Evolutionary conservation across 306 rosid species (phyloP), one percentile per base, ranked within the genome.

Genomic region (Cicer judaicum): DNA sequence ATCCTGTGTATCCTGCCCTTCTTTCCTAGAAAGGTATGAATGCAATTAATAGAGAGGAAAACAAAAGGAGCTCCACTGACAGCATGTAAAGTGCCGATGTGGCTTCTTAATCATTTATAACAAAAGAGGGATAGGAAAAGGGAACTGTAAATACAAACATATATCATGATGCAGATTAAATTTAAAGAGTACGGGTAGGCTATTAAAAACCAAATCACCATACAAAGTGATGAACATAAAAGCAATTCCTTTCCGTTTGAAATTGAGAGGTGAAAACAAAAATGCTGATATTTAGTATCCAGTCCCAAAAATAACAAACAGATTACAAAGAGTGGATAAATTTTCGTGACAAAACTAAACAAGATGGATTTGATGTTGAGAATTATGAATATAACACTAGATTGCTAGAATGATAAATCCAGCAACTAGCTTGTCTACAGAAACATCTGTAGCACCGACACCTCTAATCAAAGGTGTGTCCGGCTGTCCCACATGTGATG

Each of bases 1-100:
- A 1, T 94, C 98, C 1, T 83, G 76, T 39, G 98, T 94, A 76
- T 91, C 98, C 80, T 94, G 98, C 40, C 97, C 98, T 0, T 90
- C 97, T 78, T 79, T 94, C 84, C 98, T 94, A 82, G 8, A 8
- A 75, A 81, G 79, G 68, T 60, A 38, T 29, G 36, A 18, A 24
- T 3, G 43, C 47, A 69, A 12, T 73, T 56, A 73, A 63, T 50
- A 77, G 53, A 9, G 1, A 49, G 68, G 10, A 42, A 38, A 75
- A 49, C 18, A 14, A 60, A 24, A 60, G 36, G 21, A 72, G 52
- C 9, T 14, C 53, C 21, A 53, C 38, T 21, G 8, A 14, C 43
- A 12, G 9, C 19, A 19, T 8, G 47, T 14, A 65, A 24, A 41
- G 5, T 61, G 24, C 7, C 39, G 63, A 24, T 52, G 50, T 46